A percentile compares a stretch with the other conserved stretches of the same genome.
phyloP scores from a whole-genome alignment of 2,329 filamentous ascomycete species.

The Phialemoniopsis sp. region DNA sequence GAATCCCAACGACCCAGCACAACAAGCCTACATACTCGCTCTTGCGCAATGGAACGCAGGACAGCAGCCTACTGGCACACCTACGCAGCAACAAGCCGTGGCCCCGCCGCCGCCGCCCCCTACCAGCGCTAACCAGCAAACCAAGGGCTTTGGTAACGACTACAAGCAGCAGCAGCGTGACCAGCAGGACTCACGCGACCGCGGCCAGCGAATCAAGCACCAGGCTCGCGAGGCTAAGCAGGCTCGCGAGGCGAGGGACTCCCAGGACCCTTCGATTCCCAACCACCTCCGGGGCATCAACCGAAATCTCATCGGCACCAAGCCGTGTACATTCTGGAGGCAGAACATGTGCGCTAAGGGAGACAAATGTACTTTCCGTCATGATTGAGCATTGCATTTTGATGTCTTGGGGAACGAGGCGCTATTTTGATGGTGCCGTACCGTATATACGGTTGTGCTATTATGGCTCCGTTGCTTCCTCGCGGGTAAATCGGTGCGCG shows the following conservation, averaged over 20 bases:
- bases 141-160: conserved; percentile 26
- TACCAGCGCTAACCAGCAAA: conserved; percentile 13
- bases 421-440: no score
- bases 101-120: conserved; percentile 3
- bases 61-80: no score
- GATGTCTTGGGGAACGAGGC: no score
- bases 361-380: conserved; percentile 69
- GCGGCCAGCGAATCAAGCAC: conserved; percentile 1
- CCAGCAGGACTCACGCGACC: conserved; percentile 10
- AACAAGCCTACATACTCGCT: no score
- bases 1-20: no score
- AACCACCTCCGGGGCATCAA: conserved; percentile 41
- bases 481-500: no score
- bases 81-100: conserved; percentile 2
- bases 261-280: conserved; percentile 24
- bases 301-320: conserved; percentile 57
- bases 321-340: conserved; percentile 66
- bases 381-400: conserved; percentile 38
- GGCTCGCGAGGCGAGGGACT: conserved; percentile 10
- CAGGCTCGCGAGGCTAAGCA: conserved; percentile 9
- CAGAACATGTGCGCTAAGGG: conserved; percentile 71
- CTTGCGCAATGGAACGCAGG: no score
- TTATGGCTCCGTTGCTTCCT: no score
- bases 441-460: no score
- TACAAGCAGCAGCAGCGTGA: conserved; percentile 15